Conservation (phyloP, 345 rosid species). For the Bruguiera parviflora region DNA sequence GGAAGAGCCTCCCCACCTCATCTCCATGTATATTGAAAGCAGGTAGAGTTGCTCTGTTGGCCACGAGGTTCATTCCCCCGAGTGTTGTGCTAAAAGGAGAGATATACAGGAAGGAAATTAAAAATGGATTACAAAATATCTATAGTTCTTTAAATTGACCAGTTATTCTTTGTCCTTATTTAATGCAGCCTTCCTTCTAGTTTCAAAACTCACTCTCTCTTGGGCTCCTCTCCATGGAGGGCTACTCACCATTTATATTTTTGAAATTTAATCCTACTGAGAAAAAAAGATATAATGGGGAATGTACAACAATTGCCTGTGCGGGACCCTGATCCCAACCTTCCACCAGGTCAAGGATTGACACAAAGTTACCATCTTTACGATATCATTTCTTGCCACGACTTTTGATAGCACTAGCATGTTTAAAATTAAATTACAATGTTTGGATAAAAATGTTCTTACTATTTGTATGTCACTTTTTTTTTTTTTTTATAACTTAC, state of each 20-base stretch:
- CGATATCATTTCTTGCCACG: too few species aligned
- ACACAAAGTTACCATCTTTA: neutral
- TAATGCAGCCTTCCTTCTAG: neutral
- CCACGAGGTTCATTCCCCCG: conserved; percentile 24
- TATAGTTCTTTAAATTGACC: neutral
- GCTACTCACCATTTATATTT: too few species aligned
- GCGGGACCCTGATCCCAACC: conserved; percentile 1
- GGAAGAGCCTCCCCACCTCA: too few species aligned
- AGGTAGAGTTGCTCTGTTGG: neutral
- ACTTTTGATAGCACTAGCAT: too few species aligned
- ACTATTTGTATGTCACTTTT: too few species aligned
- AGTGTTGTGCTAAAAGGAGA: neutral
- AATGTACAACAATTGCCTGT: neutral
- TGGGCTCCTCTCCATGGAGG: neutral
- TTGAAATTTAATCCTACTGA: neutral
- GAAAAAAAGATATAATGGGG: neutral
- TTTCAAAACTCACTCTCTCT: neutral
- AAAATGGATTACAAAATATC: conserved; percentile 8
- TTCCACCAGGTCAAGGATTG: neutral
- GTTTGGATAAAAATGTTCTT: too few species aligned
- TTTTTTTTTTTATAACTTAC: too few species aligned
- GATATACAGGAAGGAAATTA: conserved; percentile 20
- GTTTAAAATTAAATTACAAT: too few species aligned
- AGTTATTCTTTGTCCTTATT: conserved; percentile 1
- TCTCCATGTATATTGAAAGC: too few species aligned